Evolutionary conservation across 306 rosid genomes (phyloP).

Genomic region (Quercus berberidifolia): DNA sequence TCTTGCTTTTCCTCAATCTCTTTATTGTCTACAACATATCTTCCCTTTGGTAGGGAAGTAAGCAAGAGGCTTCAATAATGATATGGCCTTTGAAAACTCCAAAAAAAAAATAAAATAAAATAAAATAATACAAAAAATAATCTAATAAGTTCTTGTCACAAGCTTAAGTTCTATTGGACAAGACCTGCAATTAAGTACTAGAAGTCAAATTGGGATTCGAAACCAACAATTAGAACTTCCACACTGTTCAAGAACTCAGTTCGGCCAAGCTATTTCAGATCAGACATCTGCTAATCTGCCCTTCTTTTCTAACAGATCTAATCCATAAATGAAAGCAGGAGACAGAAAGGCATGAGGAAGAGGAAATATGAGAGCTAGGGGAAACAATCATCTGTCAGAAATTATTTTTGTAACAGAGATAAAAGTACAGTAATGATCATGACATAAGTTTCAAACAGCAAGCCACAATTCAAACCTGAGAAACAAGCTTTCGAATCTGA

Average conservation of each 20-base stretch:
- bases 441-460: neutral
- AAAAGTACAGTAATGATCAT: neutral
- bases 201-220: neutral
- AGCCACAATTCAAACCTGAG: slow-evolving; percentile 62
- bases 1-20: too few relatives aligned
- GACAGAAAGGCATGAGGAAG: neutral
- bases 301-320: neutral
- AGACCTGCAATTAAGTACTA: neutral
- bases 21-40: too few relatives aligned
- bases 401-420: neutral
- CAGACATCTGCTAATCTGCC: neutral
- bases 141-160: neutral
- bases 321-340: neutral
- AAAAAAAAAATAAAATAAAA: too few relatives aligned
- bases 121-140: neutral
- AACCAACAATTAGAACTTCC: neutral
- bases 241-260: neutral
- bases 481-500: slow-evolving; percentile 83
- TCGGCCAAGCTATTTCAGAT: neutral
- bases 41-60: neutral
- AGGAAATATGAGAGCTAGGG: too few relatives aligned
- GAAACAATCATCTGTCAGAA: too few relatives aligned
- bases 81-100: neutral
- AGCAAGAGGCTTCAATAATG: neutral
- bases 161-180: neutral